Base-by-base conservation (phyloP, 2,329 filamentous ascomycete genomes). In the Clarireedia monteithiana region DNA sequence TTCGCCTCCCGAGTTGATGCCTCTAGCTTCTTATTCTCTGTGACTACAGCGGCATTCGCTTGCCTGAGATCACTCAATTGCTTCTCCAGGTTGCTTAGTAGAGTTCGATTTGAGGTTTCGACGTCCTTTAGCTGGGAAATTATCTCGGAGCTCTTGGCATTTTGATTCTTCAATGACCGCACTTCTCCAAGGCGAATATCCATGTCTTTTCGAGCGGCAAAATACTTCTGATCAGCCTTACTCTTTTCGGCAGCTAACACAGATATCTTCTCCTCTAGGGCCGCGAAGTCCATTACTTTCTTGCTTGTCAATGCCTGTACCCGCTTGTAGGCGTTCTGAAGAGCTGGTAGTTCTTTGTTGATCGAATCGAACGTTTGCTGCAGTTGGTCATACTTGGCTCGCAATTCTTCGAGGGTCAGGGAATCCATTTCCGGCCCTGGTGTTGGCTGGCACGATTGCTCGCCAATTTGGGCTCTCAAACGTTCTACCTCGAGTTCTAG, bases 181-280 rank as follows among this genome's bases (percentile, higher is more conserved):
- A 95, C 85, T 72, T 97, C 92, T 57, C 82, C 79, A 57, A 91
- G 86, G 50, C 90, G 81, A 46, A 88, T 85, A 67, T 97, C 92
- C 67, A 92, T 95, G 63, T 91, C 87, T 69, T 96, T 96, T 78
- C 95, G 91, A 7, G 91, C 90, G 1, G 89, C 89, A 70, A 97
- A 97, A 69, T 95, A 99, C 72, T 97, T 97, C 68, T 97, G 92
- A 67, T 99, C 94, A 1, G 92, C 92, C 72, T 96, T 97, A 62
- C 86, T 85, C 75, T 99, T 99, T 72, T 99, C 91, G 0, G 90
- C 89, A 42, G 82, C 83, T 20, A 95, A 74, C 24, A 88, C 77
- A 17, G 82, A 75, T 39, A 92, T 77, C 60, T 86, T 88, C 56
- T 96, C 91, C 72, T 97, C 91, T 67, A 90, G 75, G 4, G 80